phyloP scores from a whole-genome alignment of 306 rosid genomes.

The Citrullus mucosospermus region DNA sequence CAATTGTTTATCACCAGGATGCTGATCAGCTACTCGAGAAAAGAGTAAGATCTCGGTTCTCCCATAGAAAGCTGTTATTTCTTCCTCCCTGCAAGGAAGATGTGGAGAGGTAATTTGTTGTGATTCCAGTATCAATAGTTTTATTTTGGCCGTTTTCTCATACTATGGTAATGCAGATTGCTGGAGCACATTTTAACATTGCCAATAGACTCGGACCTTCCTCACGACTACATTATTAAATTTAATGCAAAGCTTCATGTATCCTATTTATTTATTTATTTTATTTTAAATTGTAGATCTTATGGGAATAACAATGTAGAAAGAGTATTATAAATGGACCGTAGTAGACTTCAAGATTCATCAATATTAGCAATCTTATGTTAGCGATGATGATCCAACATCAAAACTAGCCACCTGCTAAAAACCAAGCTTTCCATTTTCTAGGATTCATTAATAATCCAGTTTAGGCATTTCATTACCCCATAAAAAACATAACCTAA shows the following conservation, averaged over 20 bases:
- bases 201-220: constrained; percentile 55
- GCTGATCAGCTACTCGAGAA: constrained; percentile 91
- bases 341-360: background rate
- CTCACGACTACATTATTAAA: constrained; percentile 48
- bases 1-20: constrained; percentile 40
- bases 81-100: constrained; percentile 67
- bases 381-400: background rate
- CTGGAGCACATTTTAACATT: constrained; percentile 54
- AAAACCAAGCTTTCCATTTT: background rate
- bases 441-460: background rate
- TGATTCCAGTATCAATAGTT: background rate
- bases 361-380: background rate
- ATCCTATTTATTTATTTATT: constrained; percentile 26
- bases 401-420: background rate
- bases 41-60: constrained; percentile 92
- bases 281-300: constrained; percentile 10
- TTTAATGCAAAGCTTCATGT: constrained; percentile 61
- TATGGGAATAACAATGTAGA: background rate
- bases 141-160: constrained; percentile 8
- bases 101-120: constrained; percentile 32
- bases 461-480: background rate
- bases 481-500: background rate
- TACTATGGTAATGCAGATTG: constrained; percentile 39
- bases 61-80: constrained; percentile 78
- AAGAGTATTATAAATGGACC: background rate